Evolutionary conservation across 768 basidiomycete genomes (phyloP), one percentile per base, ranked within the genome.

Genomic region (Leccinum rimulosum): DNA sequence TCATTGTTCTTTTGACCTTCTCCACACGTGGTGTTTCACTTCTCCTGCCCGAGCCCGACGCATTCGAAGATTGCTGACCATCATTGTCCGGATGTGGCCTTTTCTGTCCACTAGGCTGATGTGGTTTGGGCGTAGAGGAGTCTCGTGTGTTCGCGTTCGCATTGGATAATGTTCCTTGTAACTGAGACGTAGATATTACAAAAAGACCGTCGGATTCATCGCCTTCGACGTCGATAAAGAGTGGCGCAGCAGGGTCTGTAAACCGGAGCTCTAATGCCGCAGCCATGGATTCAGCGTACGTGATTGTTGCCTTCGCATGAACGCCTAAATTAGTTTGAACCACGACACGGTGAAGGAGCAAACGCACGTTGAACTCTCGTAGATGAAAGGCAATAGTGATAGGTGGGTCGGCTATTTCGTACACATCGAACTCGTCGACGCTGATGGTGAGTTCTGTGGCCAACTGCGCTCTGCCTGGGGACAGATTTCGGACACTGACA

Each of bases 391-490:
- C 85, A 54, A 94, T 82, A 4, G 83, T 85, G 33, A 82, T 82
- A 1, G 92, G 88, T 17, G 82, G 74, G 10, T 79, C 74, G 64
- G 78, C 79, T 11, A 93, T 75, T 50, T 89, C 82, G 66, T 93
- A 94, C 7, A 80, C 74, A 54, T 93, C 91, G 62, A 94, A 94
- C 66, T 93, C 93, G 43, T 90, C 88, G 1, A 82, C 82, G 57
- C 86, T 88, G 54, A 94, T 86, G 1, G 81, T 81, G 51, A 93
- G 77, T 70, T 93, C 90, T 1, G 91, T 93, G 5, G 87, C 80
- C 15, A 93, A 76, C 56, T 90, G 84, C 17, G 79, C 78, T 66
- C 76, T 79, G 51, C 81, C 89, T 89, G 69, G 22, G 19, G 28
- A 47, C 3, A 25, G 40, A n/a, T 61, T 51, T 56, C 10, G 10